A percentile compares a stretch with the other conserved stretches of the same genome.
Evolutionary conservation across 345 rosid species (phyloP).

Genomic region (Mallotus nudiflorus): DNA sequence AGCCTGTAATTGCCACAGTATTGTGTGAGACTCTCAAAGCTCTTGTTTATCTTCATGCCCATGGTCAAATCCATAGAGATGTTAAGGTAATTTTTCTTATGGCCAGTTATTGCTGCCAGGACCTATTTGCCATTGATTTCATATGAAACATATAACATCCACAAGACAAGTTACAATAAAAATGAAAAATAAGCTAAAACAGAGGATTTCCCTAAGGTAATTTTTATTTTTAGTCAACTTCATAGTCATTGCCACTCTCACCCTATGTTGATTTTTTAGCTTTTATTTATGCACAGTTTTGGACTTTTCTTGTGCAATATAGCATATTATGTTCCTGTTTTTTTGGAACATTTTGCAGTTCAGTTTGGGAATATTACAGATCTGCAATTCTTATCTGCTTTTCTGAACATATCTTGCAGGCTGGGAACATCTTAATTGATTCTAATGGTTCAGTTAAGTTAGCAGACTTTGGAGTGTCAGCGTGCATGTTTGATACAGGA

Average conservation of each 20-base stretch:
- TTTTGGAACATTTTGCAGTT: slow-evolving; percentile 2
- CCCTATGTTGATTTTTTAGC: background rate
- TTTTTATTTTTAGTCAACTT: background rate
- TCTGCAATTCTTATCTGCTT: slow-evolving; percentile 21
- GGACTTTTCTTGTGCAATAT: background rate
- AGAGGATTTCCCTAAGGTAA: background rate
- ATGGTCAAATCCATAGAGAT: slow-evolving; percentile 98
- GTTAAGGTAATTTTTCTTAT: slow-evolving; percentile 61
- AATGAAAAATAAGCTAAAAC: background rate
- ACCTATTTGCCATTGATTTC: background rate
- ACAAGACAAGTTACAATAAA: background rate
- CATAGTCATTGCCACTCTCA: background rate
- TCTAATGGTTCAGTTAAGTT: slow-evolving; percentile 78
- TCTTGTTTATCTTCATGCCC: slow-evolving; percentile 88
- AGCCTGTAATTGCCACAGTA: slow-evolving; percentile 85
- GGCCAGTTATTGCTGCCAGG: background rate
- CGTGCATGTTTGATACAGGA: slow-evolving; percentile 98
- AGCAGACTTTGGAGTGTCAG: slow-evolving; percentile 98
- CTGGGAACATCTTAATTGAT: slow-evolving; percentile 90
- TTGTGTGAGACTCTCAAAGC: slow-evolving; percentile 92
- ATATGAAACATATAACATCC: background rate
- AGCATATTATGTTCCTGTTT: background rate
- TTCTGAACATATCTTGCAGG: slow-evolving; percentile 48
- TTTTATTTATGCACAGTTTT: background rate
- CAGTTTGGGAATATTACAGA: slow-evolving; percentile 3